Evolutionary conservation across 108 stramenopile species (phyloP).

Genomic region (Stephanodiscus triporus): DNA sequence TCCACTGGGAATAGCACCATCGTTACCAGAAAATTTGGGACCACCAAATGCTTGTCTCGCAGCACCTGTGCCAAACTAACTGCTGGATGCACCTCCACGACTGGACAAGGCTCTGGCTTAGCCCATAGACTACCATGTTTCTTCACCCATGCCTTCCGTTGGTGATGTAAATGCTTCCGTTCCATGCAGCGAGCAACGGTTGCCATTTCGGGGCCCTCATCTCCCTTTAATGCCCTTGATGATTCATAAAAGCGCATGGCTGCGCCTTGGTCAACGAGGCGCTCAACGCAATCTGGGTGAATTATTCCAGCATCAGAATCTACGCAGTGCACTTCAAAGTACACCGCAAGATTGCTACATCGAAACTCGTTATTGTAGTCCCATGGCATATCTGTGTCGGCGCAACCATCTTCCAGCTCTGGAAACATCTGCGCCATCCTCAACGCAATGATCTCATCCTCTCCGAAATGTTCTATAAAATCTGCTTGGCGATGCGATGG

Average conservation of each 20-base stretch:
- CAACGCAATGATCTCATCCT: conserved; percentile 80
- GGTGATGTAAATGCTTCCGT: conserved; percentile 76
- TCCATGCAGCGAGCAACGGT: conserved; percentile 74
- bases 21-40: conserved; percentile 85
- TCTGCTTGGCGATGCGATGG: conserved; percentile 88
- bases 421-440: conserved; percentile 90
- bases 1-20: conserved; percentile 79
- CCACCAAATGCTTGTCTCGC: conserved; percentile 69
- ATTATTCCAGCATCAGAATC: conserved; percentile 38
- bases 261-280: conserved; percentile 65
- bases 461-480: conserved; percentile 79
- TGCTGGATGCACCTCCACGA: conserved; percentile 86
- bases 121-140: conserved; percentile 79
- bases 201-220: conserved; percentile 86
- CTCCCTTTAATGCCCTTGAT: conserved; percentile 85
- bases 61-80: conserved; percentile 65
- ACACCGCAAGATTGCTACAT: conserved; percentile 85
- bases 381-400: conserved; percentile 76
- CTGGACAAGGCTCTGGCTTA: conserved; percentile 67
- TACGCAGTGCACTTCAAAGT: conserved; percentile 83
- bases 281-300: conserved; percentile 82
- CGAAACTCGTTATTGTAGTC: conserved; percentile 87
- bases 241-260: conserved; percentile 88
- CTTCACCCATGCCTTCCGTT: conserved; percentile 86
- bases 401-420: conserved; percentile 65